Evolutionary conservation across 495 filamentous ascomycete genomes (phyloP), one percentile per base, ranked within the genome.

Genomic region (Peziza echinospora): DNA sequence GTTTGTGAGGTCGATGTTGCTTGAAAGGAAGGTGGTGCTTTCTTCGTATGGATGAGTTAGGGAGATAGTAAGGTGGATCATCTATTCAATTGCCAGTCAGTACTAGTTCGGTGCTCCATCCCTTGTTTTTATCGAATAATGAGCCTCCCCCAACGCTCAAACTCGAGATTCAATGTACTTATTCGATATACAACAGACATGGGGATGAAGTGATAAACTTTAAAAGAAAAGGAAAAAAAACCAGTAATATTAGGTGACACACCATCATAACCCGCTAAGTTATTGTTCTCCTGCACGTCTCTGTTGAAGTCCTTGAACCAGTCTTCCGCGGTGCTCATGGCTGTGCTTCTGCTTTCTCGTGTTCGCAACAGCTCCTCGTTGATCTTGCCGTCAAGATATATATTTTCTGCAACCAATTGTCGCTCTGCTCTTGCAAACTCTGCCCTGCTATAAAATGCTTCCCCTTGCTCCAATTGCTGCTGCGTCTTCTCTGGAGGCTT

Each of bases 221-320:
- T 37, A 13, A 17, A 37, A 11, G 30, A 37, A 17, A 37, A 37
- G 6, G 30, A 7, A 37, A 34, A 37, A 37, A 17, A 37, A 37
- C 0, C 4, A 37, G 13, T 13, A 37, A 37, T 37, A 37, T 37
- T 13, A 37, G 30, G 30, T 13, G 1, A 30, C 43, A 34, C 53
- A 59, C 56, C 55, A 50, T 59, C 56, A 47, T 56, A 55, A 26
- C 44, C 46, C 43, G 56, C 30, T 30, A 37, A 59, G 49, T 58
- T 59, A 49, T 50, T 43, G 28, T 59, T 59, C 16, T 34, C 48
- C 42, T 47, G 34, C 34, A 59, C 56, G 45, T 59, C 47, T 17
- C 47, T 44, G 48, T 59, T 59, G 47, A 59, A 46, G 8, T 42
- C 2, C 28, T 56, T 59, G 46, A 59, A 59, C 56, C 56, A 59